These are phyloP conservation scores for Sporothrix variecibatus DNA, from an alignment of 2,329 filamentous ascomycete genomes.

Conservation along the genomic window DNA sequence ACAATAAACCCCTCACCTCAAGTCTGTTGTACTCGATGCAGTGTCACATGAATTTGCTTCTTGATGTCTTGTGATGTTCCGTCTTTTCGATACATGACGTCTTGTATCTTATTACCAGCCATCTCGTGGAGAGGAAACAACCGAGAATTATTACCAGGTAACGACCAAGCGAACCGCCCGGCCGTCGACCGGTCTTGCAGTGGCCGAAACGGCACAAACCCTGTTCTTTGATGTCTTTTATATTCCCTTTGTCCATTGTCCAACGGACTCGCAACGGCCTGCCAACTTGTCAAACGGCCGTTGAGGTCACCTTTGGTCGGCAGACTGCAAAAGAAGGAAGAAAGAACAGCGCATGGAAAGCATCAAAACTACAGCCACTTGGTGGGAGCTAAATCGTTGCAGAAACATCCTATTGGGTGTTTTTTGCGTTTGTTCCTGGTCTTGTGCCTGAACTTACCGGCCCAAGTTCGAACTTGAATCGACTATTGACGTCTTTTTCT, in stretches of 20 bases:
- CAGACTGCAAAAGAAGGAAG: not conserved
- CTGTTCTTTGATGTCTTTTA: not conserved
- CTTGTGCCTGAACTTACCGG: conserved; percentile 2
- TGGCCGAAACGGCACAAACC: not conserved
- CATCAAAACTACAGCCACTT: not conserved
- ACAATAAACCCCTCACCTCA: not conserved
- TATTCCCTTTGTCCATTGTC: not conserved
- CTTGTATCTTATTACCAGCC: not conserved
- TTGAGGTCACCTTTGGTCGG: not conserved
- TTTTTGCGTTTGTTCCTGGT: not conserved
- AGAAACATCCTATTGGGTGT: not conserved
- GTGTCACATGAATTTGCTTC: not conserved
- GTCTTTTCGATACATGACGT: not conserved
- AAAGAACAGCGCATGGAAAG: not conserved
- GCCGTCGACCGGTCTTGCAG: not conserved
- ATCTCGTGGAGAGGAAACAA: not conserved
- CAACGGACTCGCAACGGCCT: not conserved
- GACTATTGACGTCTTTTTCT: not conserved
- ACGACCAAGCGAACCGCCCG: not conserved
- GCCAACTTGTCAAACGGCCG: not conserved
- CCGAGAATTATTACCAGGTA: not conserved
- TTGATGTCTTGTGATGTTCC: not conserved
- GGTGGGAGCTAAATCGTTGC: not conserved
- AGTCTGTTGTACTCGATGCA: not conserved
- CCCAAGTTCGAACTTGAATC: not conserved